Percentiles rank a stretch among this genome's conserved stretches.
Conservation (phyloP, 179 eudicot species). For the Vitellaria paradoxa region DNA sequence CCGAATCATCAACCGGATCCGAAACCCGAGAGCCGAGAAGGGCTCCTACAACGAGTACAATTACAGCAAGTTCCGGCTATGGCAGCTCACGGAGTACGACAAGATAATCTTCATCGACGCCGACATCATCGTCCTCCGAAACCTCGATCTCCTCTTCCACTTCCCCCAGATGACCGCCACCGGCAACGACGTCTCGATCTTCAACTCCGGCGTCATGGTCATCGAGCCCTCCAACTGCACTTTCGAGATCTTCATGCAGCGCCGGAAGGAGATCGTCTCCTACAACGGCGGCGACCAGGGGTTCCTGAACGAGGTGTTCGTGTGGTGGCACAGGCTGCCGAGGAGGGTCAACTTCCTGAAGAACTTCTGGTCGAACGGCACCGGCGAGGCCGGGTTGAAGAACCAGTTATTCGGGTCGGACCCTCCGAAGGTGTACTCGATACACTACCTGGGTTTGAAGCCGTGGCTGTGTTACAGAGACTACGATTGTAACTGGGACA, state of each 20-base stretch:
- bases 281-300: conserved; percentile 99
- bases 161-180: conserved; percentile 80
- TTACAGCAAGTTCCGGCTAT: conserved; percentile 28
- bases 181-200: conserved; percentile 75
- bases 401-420: conserved; percentile 70
- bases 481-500: conserved; percentile 93
- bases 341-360: conserved; percentile 78
- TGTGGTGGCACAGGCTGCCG: conserved; percentile 95
- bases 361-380: conserved; percentile 78
- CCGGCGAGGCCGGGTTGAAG: conserved; percentile 53
- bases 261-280: conserved; percentile 55
- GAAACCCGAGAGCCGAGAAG: conserved; percentile 71
- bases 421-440: conserved; percentile 69
- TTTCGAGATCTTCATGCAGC: conserved; percentile 61
- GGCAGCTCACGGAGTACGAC: conserved; percentile 82
- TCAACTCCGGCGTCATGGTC: conserved; percentile 94
- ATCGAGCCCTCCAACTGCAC: conserved; percentile 93
- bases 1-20: conserved; percentile 65
- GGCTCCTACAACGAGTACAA: conserved; percentile 87
- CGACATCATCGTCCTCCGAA: conserved; percentile 66
- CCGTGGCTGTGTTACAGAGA: conserved; percentile 95
- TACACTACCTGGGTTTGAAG: conserved; percentile 82
- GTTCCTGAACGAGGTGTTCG: conserved; percentile 79
- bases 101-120: conserved; percentile 84
- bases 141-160: conserved; percentile 66